These are phyloP conservation scores for Chalciporus sphaerocephalus DNA, from an alignment of 768 basidiomycete species.

Conservation along the genomic window DNA sequence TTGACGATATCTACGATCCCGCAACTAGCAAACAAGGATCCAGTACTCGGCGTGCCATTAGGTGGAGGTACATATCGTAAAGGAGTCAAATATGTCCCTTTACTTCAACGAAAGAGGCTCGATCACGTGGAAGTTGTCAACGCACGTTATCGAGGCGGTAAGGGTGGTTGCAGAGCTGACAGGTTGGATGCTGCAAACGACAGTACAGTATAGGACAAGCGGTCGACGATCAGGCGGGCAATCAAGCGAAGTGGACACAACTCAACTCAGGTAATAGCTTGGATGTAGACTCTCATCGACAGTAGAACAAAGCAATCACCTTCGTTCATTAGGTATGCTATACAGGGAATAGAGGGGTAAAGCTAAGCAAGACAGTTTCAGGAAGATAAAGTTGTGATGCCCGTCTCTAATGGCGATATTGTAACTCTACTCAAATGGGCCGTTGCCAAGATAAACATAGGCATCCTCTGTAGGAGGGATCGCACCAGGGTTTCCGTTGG, in stretches of 20 bases:
- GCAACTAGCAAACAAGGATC: slow-evolving; percentile 12
- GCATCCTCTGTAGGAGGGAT: slow-evolving; percentile 68
- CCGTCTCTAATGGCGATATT: slow-evolving; percentile 2
- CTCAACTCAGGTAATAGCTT: not conserved
- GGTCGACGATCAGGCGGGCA: not conserved
- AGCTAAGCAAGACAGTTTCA: slow-evolving; percentile 16
- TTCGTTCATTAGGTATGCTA: slow-evolving; percentile 8
- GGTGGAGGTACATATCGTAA: slow-evolving; percentile 70
- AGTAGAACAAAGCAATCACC: slow-evolving; percentile 11
- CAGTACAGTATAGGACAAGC: slow-evolving; percentile 4
- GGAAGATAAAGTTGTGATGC: slow-evolving; percentile 2
- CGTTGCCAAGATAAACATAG: slow-evolving; percentile 66
- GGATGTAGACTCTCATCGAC: not conserved
- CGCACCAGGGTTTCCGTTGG: slow-evolving; percentile 48
- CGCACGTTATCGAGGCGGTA: slow-evolving; percentile 70
- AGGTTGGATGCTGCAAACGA: slow-evolving; percentile 18
- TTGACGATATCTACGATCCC: slow-evolving; percentile 19
- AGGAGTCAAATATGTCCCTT: slow-evolving; percentile 57
- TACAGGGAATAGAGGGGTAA: slow-evolving; percentile 6
- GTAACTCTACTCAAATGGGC: slow-evolving; percentile 25
- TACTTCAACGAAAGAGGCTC: slow-evolving; percentile 63
- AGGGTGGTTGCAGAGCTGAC: slow-evolving; percentile 47
- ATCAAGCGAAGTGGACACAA: not conserved
- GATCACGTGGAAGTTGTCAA: slow-evolving; percentile 73
- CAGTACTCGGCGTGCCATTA: slow-evolving; percentile 50